Conservation (phyloP, 2,329 filamentous ascomycete species). For the Calonectria hawksworthii region DNA sequence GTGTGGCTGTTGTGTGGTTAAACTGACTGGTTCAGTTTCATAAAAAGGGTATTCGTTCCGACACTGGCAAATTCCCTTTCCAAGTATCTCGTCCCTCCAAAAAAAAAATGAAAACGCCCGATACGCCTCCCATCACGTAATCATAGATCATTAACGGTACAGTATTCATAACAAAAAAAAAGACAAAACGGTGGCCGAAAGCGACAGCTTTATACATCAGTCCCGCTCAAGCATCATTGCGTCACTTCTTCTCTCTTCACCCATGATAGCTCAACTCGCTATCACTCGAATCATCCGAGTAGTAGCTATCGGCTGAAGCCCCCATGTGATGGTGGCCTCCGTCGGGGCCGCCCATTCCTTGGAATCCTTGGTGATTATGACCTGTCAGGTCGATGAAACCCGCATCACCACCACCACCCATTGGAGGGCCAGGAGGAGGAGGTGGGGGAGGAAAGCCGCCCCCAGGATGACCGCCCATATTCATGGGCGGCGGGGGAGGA, state of each 20-base stretch:
- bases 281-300: conserved; percentile 3
- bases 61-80: conserved; percentile 25
- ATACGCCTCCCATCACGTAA: conserved; percentile 28
- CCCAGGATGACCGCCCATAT: conserved; percentile 39
- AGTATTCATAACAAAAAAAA: conserved; percentile 15
- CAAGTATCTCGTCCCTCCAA: not conserved
- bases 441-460: conserved; percentile 30
- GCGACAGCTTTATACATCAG: not conserved
- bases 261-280: not conserved
- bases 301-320: conserved; percentile 30
- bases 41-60: not conserved
- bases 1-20: not conserved
- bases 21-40: conserved; percentile 25
- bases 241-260: not conserved
- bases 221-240: not conserved
- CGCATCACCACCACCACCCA: conserved; percentile 29
- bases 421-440: not conserved
- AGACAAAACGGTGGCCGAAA: not conserved
- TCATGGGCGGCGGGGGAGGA: conserved; percentile 24
- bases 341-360: conserved; percentile 9
- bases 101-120: conserved; percentile 31
- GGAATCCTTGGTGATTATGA: conserved; percentile 36
- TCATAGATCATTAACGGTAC: conserved; percentile 33
- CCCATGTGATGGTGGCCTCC: conserved; percentile 16
- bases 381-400: conserved; percentile 43